phyloP scores from a whole-genome alignment of 768 basidiomycete species.

The Punctularia strigosozonata region DNA sequence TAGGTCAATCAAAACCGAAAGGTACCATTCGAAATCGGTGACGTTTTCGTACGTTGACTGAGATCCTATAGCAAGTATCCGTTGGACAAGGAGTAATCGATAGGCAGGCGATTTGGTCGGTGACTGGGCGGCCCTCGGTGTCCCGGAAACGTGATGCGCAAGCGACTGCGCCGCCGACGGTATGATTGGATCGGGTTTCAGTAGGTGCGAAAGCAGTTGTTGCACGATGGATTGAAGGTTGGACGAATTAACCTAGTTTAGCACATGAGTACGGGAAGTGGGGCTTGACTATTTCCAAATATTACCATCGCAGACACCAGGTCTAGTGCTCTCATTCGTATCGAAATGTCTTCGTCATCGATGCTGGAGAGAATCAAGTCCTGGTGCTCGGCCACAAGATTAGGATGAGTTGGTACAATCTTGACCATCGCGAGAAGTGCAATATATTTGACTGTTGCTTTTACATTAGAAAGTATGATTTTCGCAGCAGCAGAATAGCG shows the following conservation, averaged over 20 bases:
- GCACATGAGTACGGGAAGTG: constrained; percentile 2
- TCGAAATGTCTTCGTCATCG: constrained; percentile 89
- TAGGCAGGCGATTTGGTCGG: constrained; percentile 76
- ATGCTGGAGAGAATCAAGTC: constrained; percentile 83
- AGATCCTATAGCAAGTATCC: constrained; percentile 80
- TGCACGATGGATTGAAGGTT: constrained; percentile 88
- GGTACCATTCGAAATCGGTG: constrained; percentile 93
- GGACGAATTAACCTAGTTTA: constrained; percentile 56
- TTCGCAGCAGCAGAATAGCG: constrained; percentile 18
- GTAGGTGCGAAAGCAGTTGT: constrained; percentile 80
- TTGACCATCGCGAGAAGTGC: constrained; percentile 90
- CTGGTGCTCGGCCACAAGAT: constrained; percentile 85
- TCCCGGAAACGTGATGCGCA: constrained; percentile 40
- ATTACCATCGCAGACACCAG: constrained; percentile 86
- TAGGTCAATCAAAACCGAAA: constrained; percentile 88
- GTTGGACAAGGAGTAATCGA: constrained; percentile 69
- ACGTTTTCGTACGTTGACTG: constrained; percentile 78
- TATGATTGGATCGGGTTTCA: constrained; percentile 42
- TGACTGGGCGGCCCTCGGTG: constrained; percentile 22
- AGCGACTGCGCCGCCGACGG: constrained; percentile 46
- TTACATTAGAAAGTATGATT: constrained; percentile 2
- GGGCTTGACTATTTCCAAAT: not conserved
- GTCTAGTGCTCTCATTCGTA: constrained; percentile 92
- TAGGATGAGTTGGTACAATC: constrained; percentile 86
- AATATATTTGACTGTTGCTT: constrained; percentile 87